Percentiles rank a stretch among this genome's conserved stretches.
Evolutionary conservation across 345 rosid species (phyloP).

Genomic region (Aethionema arabicum): DNA sequence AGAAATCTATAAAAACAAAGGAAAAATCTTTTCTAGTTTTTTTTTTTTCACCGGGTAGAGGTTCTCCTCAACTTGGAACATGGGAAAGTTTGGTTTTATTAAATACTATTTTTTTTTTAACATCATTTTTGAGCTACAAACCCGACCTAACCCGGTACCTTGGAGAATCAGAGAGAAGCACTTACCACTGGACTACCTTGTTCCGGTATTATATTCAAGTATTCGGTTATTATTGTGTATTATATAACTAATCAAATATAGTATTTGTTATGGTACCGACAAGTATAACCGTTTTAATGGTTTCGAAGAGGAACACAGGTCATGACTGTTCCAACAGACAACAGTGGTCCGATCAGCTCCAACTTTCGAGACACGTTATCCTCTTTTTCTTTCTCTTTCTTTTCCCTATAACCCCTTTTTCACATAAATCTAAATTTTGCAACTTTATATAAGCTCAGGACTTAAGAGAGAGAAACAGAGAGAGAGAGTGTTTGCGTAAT

Average conservation of each 20-base stretch:
- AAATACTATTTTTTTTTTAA: too few relatives aligned
- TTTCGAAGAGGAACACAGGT: constrained; percentile 34
- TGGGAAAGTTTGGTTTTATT: too few relatives aligned
- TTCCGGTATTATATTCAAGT: background rate
- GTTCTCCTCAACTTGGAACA: too few relatives aligned
- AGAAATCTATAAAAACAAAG: too few relatives aligned
- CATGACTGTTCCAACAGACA: constrained; percentile 32
- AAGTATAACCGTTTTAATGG: constrained; percentile 34
- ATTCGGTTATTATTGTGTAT: background rate
- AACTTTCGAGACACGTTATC: constrained; percentile 28
- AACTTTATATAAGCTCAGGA: background rate
- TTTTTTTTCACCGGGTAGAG: too few relatives aligned
- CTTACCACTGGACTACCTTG: too few relatives aligned
- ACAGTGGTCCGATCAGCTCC: constrained; percentile 40
- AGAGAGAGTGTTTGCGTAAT: background rate
- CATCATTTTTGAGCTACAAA: too few relatives aligned
- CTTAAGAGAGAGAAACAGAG: background rate
- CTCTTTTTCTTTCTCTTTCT: background rate
- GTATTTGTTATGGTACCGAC: constrained; percentile 26
- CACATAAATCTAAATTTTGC: constrained; percentile 11
- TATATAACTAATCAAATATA: too few relatives aligned
- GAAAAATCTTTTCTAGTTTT: too few relatives aligned
- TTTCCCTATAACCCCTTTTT: background rate
- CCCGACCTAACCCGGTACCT: too few relatives aligned
- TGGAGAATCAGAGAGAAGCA: background rate